Evolutionary conservation across 352 stramenopile species (phyloP).

Genomic region (Phytophthora aleatoria): DNA sequence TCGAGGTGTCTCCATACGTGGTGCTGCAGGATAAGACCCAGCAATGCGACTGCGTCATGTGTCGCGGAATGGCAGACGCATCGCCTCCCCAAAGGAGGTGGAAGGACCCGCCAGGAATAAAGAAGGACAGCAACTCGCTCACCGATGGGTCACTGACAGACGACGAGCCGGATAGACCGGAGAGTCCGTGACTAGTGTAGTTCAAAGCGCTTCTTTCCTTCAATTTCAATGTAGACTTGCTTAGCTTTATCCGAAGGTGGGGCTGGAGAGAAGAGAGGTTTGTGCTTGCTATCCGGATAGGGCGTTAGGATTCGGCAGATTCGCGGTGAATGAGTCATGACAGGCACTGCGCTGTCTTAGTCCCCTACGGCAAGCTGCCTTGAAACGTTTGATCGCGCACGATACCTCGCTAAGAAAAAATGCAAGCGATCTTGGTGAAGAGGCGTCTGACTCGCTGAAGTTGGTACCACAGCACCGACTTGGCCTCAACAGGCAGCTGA

Average conservation of each 20-base stretch:
- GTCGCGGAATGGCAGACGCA: constrained; percentile 41
- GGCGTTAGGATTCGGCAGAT: constrained; percentile 8
- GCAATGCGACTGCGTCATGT: constrained; percentile 66
- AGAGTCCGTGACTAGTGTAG: constrained; percentile 22
- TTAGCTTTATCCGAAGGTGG: background rate
- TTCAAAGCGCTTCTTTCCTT: constrained; percentile 14
- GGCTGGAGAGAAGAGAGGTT: too few species aligned
- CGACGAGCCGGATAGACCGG: constrained; percentile 33
- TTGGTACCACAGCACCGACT: constrained; percentile 10
- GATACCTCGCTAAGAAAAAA: background rate
- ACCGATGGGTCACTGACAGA: constrained; percentile 36
- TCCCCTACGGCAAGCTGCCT: background rate
- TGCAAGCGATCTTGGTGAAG: constrained; percentile 1
- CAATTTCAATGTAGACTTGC: constrained; percentile 15
- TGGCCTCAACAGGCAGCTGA: background rate
- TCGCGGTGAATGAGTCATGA: constrained; percentile 12
- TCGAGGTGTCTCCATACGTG: constrained; percentile 68
- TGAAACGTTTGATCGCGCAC: constrained; percentile 13
- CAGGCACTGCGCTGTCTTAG: background rate
- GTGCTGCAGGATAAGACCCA: constrained; percentile 62
- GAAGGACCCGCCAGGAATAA: constrained; percentile 11
- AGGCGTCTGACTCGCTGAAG: background rate
- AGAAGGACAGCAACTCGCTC: constrained; percentile 23
- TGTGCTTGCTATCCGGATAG: background rate
- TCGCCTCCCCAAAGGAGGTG: constrained; percentile 16